phyloP scores from a whole-genome alignment of 768 basidiomycete species.

The Myochromella boudieri region DNA sequence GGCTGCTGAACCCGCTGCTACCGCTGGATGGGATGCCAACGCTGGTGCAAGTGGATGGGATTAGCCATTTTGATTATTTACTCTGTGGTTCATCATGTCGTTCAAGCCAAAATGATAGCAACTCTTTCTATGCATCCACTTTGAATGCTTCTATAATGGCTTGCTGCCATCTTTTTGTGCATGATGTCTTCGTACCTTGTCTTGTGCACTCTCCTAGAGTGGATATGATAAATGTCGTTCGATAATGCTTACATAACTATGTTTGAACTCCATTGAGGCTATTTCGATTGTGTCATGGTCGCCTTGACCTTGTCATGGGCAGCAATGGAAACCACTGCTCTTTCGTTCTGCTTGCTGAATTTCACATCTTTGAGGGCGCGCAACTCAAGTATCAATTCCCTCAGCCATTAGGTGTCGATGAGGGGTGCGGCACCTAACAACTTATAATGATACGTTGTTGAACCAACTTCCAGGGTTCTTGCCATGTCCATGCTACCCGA shows the following conservation, averaged over 20 bases:
- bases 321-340: conserved; percentile 78
- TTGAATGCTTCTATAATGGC: too few relatives aligned
- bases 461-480: conserved; percentile 58
- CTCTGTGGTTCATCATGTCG: conserved; percentile 11
- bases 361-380: conserved; percentile 94
- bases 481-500: conserved; percentile 99
- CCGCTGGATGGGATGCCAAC: conserved; percentile 46
- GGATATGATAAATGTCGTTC: too few relatives aligned
- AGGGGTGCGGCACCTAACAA: conserved; percentile 60
- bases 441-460: conserved; percentile 11
- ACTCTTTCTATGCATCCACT: conserved; percentile 1
- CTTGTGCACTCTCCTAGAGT: too few relatives aligned
- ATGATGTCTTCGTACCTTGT: too few relatives aligned
- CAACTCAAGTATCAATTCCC: conserved; percentile 96
- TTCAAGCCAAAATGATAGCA: conserved; percentile 17
- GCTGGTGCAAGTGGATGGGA: conserved; percentile 40
- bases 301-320: conserved; percentile 39
- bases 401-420: conserved; percentile 90
- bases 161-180: too few relatives aligned
- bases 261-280: conserved; percentile 3
- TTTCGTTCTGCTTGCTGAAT: conserved; percentile 96
- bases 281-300: not conserved
- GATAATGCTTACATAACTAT: conserved; percentile 5
- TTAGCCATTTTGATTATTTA: conserved; percentile 19
- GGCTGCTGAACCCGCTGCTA: conserved; percentile 75